Evolutionary conservation across 768 basidiomycete species (phyloP).

Genomic region (Serendipita indica): DNA sequence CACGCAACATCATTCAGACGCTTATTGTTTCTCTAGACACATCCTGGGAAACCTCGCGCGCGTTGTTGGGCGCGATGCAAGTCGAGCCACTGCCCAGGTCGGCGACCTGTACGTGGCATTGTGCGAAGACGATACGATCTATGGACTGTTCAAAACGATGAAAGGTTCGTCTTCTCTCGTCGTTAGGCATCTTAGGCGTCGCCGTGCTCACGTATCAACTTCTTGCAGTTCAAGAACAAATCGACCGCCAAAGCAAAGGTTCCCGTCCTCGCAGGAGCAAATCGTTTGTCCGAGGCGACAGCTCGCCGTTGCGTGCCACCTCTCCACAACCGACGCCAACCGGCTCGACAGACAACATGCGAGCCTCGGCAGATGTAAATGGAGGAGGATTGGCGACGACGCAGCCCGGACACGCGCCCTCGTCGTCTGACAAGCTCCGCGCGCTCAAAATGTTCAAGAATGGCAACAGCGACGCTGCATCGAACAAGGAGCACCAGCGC

Average conservation of each 20-base stretch:
- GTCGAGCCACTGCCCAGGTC: slow-evolving; percentile 53
- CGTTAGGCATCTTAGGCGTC: background rate
- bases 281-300: slow-evolving; percentile 40
- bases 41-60: slow-evolving; percentile 69
- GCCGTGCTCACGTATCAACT: slow-evolving; percentile 11
- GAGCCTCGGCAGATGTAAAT: slow-evolving; percentile 18
- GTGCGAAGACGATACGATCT: slow-evolving; percentile 81
- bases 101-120: slow-evolving; percentile 78
- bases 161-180: slow-evolving; percentile 39
- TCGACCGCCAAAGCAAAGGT: slow-evolving; percentile 47
- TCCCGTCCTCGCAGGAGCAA: slow-evolving; percentile 30
- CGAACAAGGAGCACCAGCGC: background rate
- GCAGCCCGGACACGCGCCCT: slow-evolving; percentile 29
- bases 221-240: slow-evolving; percentile 57
- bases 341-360: background rate
- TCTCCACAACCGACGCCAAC: slow-evolving; percentile 22
- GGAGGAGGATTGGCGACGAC: slow-evolving; percentile 25
- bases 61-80: slow-evolving; percentile 75
- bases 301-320: slow-evolving; percentile 29
- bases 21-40: slow-evolving; percentile 41
- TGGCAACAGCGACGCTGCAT: background rate
- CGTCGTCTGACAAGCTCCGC: slow-evolving; percentile 51
- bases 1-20: background rate
- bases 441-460: slow-evolving; percentile 42
- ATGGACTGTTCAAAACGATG: slow-evolving; percentile 73